Evolutionary conservation across 176 grass and related monocot genomes (phyloP), one percentile per base, ranked within the genome.

Genomic region (Hordeum marinum): DNA sequence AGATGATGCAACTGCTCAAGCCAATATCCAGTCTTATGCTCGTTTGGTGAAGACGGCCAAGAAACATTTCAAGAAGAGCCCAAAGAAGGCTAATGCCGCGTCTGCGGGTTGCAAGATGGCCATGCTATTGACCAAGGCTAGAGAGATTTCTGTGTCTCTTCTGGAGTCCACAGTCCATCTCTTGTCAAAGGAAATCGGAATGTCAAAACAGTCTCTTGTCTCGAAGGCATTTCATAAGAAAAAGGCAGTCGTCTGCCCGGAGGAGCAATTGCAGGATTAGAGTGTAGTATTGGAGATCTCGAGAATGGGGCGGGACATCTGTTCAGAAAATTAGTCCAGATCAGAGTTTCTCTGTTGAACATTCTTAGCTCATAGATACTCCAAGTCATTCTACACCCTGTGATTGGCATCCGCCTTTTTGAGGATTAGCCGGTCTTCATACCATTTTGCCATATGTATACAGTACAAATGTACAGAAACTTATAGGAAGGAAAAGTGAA

Each of bases 391-490:
- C 72, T 52, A 48, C 7, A 52, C 24, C 41, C 43, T 52, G 72
- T 77, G 71, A 77, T 82, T 77, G 41, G 79, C 61, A 58, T 83
- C 86, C 36, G 14, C 24, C 45, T 82, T 82, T 88, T 77, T 70
- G 31, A 82, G 79, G 71, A 88, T 41, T 70, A 20, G 71, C 85
- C 77, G 25, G 82, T 77, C 50, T 58, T n/a, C 7, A 57, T 27
- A 52, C 20, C 13, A 50, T 36, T 35, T 48, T 37, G 2, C 64
- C 2, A 14, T 82, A 18, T 82, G 20, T 72, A 59, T 55, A 69
- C 5, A 29, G 11, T 4, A 76, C 4, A 66, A 45, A 64, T 65
- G 75, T 85, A 79, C 21, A 85, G 34, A 10, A 46, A 58, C 2
- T 52, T 66, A 78, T 7, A 68, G 40, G 34, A 32, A 77, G 12